phyloP scores from a whole-genome alignment of 2,329 filamentous ascomycete species.

The Byssochlamys sp. region DNA sequence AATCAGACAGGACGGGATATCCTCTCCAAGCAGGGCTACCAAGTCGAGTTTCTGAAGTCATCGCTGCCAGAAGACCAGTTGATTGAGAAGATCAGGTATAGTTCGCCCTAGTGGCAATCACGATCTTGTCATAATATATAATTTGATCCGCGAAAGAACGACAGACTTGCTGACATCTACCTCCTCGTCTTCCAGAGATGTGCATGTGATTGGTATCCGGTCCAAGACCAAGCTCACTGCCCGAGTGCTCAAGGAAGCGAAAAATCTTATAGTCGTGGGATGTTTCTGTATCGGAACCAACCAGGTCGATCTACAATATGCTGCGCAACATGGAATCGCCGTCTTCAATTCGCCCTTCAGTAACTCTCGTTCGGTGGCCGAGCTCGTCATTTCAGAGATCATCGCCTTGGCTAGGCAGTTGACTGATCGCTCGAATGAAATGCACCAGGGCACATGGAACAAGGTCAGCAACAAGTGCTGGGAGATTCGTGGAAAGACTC shows the following conservation, averaged over 20 bases:
- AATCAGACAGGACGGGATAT: conserved; percentile 83
- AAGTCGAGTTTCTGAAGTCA: conserved; percentile 83
- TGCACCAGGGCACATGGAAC: conserved; percentile 93
- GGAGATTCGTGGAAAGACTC: conserved; percentile 95
- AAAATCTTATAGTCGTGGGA: conserved; percentile 87
- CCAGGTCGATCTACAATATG: conserved; percentile 37
- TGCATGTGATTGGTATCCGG: conserved; percentile 94
- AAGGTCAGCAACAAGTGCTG: conserved; percentile 95
- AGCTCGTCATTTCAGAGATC: conserved; percentile 89
- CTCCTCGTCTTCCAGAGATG: conserved; percentile 51
- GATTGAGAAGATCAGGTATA: conserved; percentile 86
- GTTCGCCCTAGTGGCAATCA: conserved; percentile 12
- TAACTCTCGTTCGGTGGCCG: conserved; percentile 92
- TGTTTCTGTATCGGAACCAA: conserved; percentile 98
- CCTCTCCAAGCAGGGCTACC: conserved; percentile 76
- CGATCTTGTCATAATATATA: no score
- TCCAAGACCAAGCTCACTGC: conserved; percentile 93
- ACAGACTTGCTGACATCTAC: conserved; percentile 1
- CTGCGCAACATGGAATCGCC: conserved; percentile 58
- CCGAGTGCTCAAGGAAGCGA: conserved; percentile 74
- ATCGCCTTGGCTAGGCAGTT: conserved; percentile 85
- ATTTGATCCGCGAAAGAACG: no score
- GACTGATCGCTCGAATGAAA: conserved; percentile 82
- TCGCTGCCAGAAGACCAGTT: conserved; percentile 86
- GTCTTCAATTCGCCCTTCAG: conserved; percentile 99